These are phyloP conservation scores for Pythium aristosporum DNA, from an alignment of 352 stramenopile species.

Conservation along the genomic window DNA sequence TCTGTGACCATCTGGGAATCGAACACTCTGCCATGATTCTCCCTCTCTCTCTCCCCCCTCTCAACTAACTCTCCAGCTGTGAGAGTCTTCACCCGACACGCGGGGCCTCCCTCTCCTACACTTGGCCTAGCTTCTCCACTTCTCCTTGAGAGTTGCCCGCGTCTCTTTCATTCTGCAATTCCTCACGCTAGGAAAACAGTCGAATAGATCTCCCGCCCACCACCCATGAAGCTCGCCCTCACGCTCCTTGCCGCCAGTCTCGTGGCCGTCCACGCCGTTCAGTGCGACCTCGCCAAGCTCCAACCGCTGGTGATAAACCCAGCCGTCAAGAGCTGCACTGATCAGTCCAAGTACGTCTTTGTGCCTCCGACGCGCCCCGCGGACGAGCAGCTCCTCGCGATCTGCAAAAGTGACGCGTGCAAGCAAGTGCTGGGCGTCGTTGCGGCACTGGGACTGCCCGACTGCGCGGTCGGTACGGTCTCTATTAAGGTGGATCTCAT, in stretches of 20 bases:
- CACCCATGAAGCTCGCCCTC: background rate
- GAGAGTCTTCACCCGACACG: too few species aligned
- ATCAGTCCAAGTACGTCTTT: slow-evolving; percentile 19
- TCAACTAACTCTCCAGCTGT: too few species aligned
- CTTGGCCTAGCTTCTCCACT: too few species aligned
- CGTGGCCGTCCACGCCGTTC: slow-evolving; percentile 2
- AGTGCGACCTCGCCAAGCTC: slow-evolving; percentile 21
- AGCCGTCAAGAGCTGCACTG: slow-evolving; percentile 11
- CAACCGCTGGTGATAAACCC: slow-evolving; percentile 17
- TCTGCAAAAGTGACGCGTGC: slow-evolving; percentile 27
- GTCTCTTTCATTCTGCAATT: too few species aligned
- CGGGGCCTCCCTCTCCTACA: too few species aligned
- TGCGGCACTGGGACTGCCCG: slow-evolving; percentile 8
- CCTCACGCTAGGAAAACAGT: too few species aligned
- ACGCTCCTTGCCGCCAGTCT: slow-evolving; percentile 9
- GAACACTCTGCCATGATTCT: too few species aligned
- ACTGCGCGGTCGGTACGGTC: slow-evolving; percentile 24
- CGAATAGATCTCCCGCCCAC: too few species aligned
- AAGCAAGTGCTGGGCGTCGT: slow-evolving; percentile 19
- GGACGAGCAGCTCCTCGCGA: slow-evolving; percentile 20
- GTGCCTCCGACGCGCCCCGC: slow-evolving; percentile 20
- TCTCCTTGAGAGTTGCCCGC: too few species aligned
- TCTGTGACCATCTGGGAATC: too few species aligned
- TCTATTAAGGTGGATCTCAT: slow-evolving; percentile 21
- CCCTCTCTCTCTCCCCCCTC: too few species aligned